phyloP scores from a whole-genome alignment of 495 filamentous ascomycete species.

The Stereocaulon alpinum region DNA sequence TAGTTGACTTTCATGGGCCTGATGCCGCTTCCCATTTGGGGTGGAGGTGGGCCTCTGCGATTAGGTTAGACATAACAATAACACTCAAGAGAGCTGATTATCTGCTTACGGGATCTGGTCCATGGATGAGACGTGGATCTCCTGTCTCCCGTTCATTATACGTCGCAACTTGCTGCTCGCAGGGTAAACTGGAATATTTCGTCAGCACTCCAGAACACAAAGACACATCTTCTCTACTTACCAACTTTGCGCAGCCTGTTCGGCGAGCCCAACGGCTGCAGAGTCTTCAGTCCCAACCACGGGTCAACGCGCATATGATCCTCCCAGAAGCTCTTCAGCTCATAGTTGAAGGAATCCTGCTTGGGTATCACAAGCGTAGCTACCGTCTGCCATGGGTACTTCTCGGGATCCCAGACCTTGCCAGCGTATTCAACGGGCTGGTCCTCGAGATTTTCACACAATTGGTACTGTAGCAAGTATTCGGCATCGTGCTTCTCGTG shows the following conservation, averaged over 20 bases:
- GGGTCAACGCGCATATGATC: constrained; percentile 38
- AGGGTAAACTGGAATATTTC: constrained; percentile 22
- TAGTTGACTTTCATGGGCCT: constrained; percentile 16
- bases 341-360: constrained; percentile 36
- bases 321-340: constrained; percentile 37
- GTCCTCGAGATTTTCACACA: constrained; percentile 37
- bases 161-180: constrained; percentile 29
- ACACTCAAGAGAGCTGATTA: neutral
- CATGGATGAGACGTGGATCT: constrained; percentile 25
- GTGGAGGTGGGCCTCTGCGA: constrained; percentile 15
- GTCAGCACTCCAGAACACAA: neutral
- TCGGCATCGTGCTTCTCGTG: constrained; percentile 35
- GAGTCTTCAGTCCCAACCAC: constrained; percentile 34
- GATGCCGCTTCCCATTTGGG: constrained; percentile 3
- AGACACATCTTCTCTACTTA: constrained; percentile 7
- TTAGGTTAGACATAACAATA: neutral
- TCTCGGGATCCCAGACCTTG: constrained; percentile 37
- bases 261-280: constrained; percentile 35
- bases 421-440: constrained; percentile 41
- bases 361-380: constrained; percentile 34
- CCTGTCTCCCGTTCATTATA: constrained; percentile 28
- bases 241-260: constrained; percentile 37
- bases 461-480: constrained; percentile 37
- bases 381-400: constrained; percentile 40
- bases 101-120: constrained; percentile 24